Percentiles rank a stretch among this genome's conserved stretches.
These are phyloP conservation scores for Schizopora paradoxa DNA, from an alignment of 1,284 basidiomycete genomes.

Conservation along the genomic window DNA sequence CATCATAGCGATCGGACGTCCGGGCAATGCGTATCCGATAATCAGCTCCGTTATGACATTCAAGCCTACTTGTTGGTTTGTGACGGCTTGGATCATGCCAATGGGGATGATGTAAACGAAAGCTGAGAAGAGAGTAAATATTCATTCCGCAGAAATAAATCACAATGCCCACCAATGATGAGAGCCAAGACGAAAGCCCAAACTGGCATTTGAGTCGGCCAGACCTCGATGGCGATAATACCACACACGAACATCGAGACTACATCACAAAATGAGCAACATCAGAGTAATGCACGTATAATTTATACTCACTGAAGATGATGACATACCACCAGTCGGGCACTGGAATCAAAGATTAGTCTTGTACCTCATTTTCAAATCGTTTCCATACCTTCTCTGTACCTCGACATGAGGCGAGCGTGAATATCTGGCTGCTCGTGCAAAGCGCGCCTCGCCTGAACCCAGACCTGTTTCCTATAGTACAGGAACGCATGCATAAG, in stretches of 20 bases:
- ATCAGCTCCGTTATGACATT: slow-evolving; percentile 29
- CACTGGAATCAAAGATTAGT: slow-evolving; percentile 48
- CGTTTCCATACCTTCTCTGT: slow-evolving; percentile 40
- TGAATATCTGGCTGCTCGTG: slow-evolving; percentile 83
- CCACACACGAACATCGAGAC: slow-evolving; percentile 30
- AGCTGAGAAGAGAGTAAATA: slow-evolving; percentile 36
- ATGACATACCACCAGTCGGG: slow-evolving; percentile 70
- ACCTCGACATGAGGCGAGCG: slow-evolving; percentile 71
- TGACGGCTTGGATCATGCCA: slow-evolving; percentile 37
- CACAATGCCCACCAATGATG: slow-evolving; percentile 11
- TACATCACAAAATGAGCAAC: too few species aligned
- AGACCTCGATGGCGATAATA: slow-evolving; percentile 41
- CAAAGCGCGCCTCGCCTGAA: slow-evolving; percentile 55
- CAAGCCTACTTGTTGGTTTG: slow-evolving; percentile 35
- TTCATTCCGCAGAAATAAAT: slow-evolving; percentile 33
- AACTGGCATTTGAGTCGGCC: slow-evolving; percentile 34
- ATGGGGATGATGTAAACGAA: slow-evolving; percentile 35
- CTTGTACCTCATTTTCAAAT: too few species aligned
- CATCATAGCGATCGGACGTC: slow-evolving; percentile 39
- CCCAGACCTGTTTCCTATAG: slow-evolving; percentile 76
- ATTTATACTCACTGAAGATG: slow-evolving; percentile 37
- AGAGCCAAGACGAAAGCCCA: slow-evolving; percentile 25
- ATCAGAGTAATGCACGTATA: slow-evolving; percentile 26
- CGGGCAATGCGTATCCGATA: slow-evolving; percentile 31
- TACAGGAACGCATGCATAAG: slow-evolving; percentile 76